phyloP scores from a whole-genome alignment of 106 monocot species.

The Dendrobium officinale region DNA sequence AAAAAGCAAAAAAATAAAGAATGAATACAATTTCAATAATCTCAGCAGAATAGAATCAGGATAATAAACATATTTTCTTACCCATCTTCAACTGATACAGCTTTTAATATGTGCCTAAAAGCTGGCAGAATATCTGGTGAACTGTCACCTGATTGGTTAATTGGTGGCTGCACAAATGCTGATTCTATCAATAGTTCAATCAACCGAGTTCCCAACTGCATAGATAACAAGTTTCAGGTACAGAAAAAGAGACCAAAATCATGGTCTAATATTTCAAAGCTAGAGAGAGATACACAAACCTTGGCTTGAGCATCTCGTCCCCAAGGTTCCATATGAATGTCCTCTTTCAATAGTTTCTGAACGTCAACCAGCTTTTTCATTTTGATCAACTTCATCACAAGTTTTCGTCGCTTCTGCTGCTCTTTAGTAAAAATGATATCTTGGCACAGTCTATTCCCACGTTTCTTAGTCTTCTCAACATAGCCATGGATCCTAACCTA shows the following conservation, averaged over 20 bases:
- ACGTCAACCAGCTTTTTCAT: constrained; percentile 43
- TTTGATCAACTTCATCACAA: constrained; percentile 45
- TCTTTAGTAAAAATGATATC: constrained; percentile 17
- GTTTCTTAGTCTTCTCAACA: constrained; percentile 49
- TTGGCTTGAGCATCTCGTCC: constrained; percentile 82
- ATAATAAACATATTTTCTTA: constrained; percentile 11
- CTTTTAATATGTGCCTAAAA: constrained; percentile 54
- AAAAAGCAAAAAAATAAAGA: constrained; percentile 9
- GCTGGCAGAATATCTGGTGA: constrained; percentile 78
- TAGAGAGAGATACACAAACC: constrained; percentile 30
- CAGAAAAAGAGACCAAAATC: background rate
- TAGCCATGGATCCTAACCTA: constrained; percentile 68
- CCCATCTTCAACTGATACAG: constrained; percentile 48
- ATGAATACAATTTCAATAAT: constrained; percentile 1
- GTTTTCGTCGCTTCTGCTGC: constrained; percentile 34
- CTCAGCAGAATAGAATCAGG: background rate
- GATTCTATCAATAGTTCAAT: constrained; percentile 78
- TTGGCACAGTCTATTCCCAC: constrained; percentile 24
- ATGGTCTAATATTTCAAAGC: background rate
- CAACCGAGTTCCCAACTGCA: constrained; percentile 71
- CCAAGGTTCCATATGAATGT: constrained; percentile 55
- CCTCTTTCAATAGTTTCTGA: constrained; percentile 48
- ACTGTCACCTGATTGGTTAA: constrained; percentile 33
- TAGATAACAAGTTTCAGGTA: background rate
- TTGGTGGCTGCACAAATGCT: constrained; percentile 71